Evolutionary conservation across 495 filamentous ascomycete genomes (phyloP).

Genomic region (Opeltia flavorubescens): DNA sequence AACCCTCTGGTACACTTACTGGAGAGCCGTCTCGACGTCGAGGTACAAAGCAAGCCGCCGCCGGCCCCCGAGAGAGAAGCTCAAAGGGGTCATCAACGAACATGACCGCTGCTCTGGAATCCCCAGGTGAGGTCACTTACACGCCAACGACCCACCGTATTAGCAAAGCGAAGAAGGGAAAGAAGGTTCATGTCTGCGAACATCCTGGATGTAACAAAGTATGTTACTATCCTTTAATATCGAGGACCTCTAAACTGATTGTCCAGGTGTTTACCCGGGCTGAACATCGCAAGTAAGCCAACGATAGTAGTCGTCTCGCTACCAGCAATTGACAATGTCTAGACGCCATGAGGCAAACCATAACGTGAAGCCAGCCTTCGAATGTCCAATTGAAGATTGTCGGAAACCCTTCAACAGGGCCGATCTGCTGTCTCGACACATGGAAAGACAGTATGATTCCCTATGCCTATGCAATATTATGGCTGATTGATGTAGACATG

Average conservation of each 20-base stretch:
- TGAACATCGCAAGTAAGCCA: constrained; percentile 61
- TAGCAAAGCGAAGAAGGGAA: constrained; percentile 72
- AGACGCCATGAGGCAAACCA: constrained; percentile 86
- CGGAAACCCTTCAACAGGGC: constrained; percentile 66
- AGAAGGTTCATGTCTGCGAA: constrained; percentile 63
- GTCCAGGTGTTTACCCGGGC: constrained; percentile 65
- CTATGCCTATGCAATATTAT: background rate
- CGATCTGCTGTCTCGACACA: constrained; percentile 66
- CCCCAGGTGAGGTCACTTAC: constrained; percentile 26
- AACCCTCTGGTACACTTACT: background rate
- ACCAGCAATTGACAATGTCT: constrained; percentile 1
- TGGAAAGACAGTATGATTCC: constrained; percentile 62
- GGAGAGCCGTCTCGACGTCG: background rate
- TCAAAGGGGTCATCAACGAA: background rate
- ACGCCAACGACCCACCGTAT: constrained; percentile 65
- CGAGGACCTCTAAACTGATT: constrained; percentile 8
- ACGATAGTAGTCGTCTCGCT: background rate
- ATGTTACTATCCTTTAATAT: constrained; percentile 6
- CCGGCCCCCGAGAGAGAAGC: background rate
- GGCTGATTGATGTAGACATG: constrained; percentile 10
- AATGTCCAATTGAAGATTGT: constrained; percentile 55
- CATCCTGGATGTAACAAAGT: constrained; percentile 51
- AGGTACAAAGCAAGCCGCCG: background rate
- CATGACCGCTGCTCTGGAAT: constrained; percentile 3
- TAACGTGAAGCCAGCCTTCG: constrained; percentile 49